A percentile compares a stretch with the other conserved stretches of the same genome.
These are phyloP conservation scores for Corrigiola litoralis DNA, from an alignment of 179 eudicot species.

Conservation along the genomic window DNA sequence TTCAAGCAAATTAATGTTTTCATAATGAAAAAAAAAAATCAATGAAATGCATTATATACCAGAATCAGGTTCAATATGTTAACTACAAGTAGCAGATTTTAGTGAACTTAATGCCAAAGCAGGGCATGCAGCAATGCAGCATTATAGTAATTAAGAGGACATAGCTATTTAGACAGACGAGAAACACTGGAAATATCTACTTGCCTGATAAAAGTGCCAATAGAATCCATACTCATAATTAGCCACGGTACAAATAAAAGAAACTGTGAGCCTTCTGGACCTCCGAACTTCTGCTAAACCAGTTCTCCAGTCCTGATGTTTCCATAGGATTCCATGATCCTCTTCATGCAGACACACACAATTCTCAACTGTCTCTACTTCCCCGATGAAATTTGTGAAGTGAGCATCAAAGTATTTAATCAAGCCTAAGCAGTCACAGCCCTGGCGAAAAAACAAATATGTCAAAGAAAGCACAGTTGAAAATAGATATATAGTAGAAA, in stretches of 20 bases:
- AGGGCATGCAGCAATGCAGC: neutral
- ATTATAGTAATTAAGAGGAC: neutral
- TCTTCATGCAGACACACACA: slow-evolving; percentile 96
- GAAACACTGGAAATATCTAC: slow-evolving; percentile 15
- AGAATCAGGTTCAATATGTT: neutral
- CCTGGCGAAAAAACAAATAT: slow-evolving; percentile 38
- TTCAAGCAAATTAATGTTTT: neutral
- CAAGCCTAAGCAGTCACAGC: slow-evolving; percentile 90
- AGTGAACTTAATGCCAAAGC: neutral
- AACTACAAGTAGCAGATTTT: neutral
- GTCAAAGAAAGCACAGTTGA: neutral
- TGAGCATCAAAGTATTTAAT: slow-evolving; percentile 93
- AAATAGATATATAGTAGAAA: neutral
- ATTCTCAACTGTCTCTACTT: slow-evolving; percentile 87
- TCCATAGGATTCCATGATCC: slow-evolving; percentile 95
- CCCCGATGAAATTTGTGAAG: slow-evolving; percentile 86
- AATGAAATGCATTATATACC: neutral
- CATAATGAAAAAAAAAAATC: neutral
- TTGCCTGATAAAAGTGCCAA: slow-evolving; percentile 98
- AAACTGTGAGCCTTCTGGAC: slow-evolving; percentile 81
- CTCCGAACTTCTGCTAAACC: slow-evolving; percentile 93
- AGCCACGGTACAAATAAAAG: slow-evolving; percentile 90
- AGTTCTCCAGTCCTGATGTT: slow-evolving; percentile 98
- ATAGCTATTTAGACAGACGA: neutral
- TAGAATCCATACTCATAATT: slow-evolving; percentile 95